A percentile compares a stretch with the other conserved stretches of the same genome.
Evolutionary conservation across 1,284 basidiomycete genomes (phyloP).

Genomic region (Moesziomyces parantarcticus): DNA sequence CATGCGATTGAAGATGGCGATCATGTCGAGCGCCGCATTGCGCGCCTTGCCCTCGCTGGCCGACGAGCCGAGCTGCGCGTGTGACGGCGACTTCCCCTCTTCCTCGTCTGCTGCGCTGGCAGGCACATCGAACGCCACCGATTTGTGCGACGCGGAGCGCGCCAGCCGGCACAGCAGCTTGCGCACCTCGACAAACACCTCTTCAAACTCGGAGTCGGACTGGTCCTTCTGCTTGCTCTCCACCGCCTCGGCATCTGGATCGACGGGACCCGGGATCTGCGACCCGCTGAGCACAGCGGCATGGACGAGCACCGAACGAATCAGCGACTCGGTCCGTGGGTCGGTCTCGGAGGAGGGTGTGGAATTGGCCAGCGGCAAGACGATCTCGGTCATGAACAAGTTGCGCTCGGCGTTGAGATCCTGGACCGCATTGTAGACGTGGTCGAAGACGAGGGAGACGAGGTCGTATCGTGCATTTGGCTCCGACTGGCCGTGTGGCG

Average conservation of each 20-base stretch:
- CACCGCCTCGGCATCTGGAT: constrained; percentile 30
- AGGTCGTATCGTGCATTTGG: constrained; percentile 47
- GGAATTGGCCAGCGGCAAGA: constrained; percentile 58
- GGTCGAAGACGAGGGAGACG: constrained; percentile 56
- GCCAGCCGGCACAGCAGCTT: constrained; percentile 46
- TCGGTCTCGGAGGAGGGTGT: constrained; percentile 53
- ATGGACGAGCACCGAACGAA: constrained; percentile 59
- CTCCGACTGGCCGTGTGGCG: constrained; percentile 9
- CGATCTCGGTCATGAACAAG: constrained; percentile 54
- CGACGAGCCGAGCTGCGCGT: constrained; percentile 4
- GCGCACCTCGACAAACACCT: constrained; percentile 50
- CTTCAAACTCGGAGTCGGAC: constrained; percentile 29
- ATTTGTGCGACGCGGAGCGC: constrained; percentile 19
- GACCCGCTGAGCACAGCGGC: constrained; percentile 58
- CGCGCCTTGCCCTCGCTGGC: constrained; percentile 37
- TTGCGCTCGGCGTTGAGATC: constrained; percentile 57
- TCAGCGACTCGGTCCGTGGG: constrained; percentile 33
- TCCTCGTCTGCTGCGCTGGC: constrained; percentile 9
- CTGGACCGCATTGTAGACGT: constrained; percentile 62
- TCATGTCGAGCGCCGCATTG: constrained; percentile 59
- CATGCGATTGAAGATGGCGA: constrained; percentile 63
- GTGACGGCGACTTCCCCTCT: constrained; percentile 6
- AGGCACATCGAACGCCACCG: constrained; percentile 19
- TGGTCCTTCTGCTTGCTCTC: constrained; percentile 9
- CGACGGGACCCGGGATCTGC: constrained; percentile 40